Conservation (phyloP, 2,329 filamentous ascomycete species). For the Phialophora macrospora region DNA sequence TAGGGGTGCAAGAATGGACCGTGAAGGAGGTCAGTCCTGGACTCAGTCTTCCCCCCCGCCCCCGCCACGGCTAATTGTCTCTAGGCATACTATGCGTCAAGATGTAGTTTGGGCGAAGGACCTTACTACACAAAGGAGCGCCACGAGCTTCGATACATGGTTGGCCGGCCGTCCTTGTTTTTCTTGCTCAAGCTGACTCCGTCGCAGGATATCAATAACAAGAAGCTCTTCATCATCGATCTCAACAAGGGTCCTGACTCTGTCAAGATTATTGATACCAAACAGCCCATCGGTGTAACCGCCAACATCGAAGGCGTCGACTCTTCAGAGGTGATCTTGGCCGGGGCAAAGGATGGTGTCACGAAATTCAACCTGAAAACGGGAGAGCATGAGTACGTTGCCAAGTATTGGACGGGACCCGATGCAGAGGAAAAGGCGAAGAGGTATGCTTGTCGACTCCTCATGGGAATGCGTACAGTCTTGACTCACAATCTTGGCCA, state of each 20-base stretch:
- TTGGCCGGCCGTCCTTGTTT: slow-evolving; percentile 11
- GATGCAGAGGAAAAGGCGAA: slow-evolving; percentile 55
- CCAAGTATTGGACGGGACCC: slow-evolving; percentile 60
- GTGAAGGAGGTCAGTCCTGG: slow-evolving; percentile 49
- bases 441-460: slow-evolving; percentile 45
- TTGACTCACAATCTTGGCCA: slow-evolving; percentile 38
- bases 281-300: slow-evolving; percentile 68
- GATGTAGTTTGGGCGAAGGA: slow-evolving; percentile 49
- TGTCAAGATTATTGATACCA: slow-evolving; percentile 61
- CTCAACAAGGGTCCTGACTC: slow-evolving; percentile 67
- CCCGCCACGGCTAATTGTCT: not conserved
- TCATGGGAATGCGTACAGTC: not conserved
- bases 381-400: slow-evolving; percentile 61
- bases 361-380: slow-evolving; percentile 73
- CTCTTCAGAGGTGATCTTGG: slow-evolving; percentile 67
- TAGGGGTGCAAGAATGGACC: slow-evolving; percentile 51
- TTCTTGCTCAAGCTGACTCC: slow-evolving; percentile 60
- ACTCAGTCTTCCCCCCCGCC: not conserved
- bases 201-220: slow-evolving; percentile 77
- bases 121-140: slow-evolving; percentile 47
- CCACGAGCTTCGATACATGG: slow-evolving; percentile 51
- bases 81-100: slow-evolving; percentile 43
- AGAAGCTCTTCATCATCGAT: slow-evolving; percentile 73
- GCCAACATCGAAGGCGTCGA: slow-evolving; percentile 73
- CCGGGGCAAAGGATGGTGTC: slow-evolving; percentile 80